These are phyloP conservation scores for Dictyophora rubrovolvata DNA, from an alignment of 768 basidiomycete species.

Conservation along the genomic window DNA sequence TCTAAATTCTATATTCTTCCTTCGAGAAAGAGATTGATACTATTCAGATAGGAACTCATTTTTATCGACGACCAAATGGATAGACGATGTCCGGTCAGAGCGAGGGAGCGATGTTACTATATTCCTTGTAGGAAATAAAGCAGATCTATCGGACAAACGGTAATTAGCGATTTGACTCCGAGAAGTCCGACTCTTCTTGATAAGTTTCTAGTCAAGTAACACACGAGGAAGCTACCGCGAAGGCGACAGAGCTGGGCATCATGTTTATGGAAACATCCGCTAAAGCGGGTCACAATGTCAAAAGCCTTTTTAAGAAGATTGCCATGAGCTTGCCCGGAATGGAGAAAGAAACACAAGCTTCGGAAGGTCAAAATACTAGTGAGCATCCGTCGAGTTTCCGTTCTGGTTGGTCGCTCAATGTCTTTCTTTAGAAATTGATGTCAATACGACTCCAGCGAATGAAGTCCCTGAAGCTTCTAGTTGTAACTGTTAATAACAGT, in stretches of 20 bases:
- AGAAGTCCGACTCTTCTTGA: not conserved
- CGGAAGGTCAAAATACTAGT: slow-evolving; percentile 37
- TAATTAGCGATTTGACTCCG: slow-evolving; percentile 26
- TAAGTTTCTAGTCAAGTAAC: slow-evolving; percentile 81
- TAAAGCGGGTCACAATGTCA: slow-evolving; percentile 98
- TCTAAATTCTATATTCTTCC: slow-evolving; percentile 2
- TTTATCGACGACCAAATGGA: slow-evolving; percentile 97
- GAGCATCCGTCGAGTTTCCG: slow-evolving; percentile 13
- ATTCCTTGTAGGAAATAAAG: slow-evolving; percentile 97
- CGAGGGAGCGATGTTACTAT: slow-evolving; percentile 97
- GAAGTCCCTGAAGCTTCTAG: slow-evolving; percentile 80
- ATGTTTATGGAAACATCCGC: slow-evolving; percentile 99
- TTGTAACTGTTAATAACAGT: slow-evolving; percentile 60
- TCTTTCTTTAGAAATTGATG: slow-evolving; percentile 69
- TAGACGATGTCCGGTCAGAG: slow-evolving; percentile 97
- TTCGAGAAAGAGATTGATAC: not conserved
- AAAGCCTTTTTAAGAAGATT: slow-evolving; percentile 98
- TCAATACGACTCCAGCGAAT: slow-evolving; percentile 56
- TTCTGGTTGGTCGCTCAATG: not conserved
- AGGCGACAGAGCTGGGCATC: slow-evolving; percentile 81
- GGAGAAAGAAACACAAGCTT: slow-evolving; percentile 66
- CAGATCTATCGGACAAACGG: slow-evolving; percentile 98
- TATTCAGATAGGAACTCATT: slow-evolving; percentile 87
- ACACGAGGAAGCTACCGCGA: slow-evolving; percentile 88
- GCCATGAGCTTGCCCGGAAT: slow-evolving; percentile 96